phyloP scores from a whole-genome alignment of 148 eudicot species.

The Rhododendron henanense region DNA sequence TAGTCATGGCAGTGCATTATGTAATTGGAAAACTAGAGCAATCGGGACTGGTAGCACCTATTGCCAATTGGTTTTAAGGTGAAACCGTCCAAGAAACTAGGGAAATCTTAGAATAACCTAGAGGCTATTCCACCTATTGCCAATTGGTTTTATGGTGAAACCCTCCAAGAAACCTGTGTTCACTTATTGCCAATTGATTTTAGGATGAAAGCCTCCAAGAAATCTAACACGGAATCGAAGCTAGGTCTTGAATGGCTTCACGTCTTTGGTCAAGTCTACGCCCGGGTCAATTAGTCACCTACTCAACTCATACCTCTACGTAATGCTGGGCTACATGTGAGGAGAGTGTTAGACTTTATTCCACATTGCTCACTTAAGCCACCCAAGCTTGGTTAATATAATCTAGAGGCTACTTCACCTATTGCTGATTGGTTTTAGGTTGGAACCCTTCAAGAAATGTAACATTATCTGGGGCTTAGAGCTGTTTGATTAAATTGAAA shows the following conservation, averaged over 20 bases:
- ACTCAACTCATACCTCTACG: neutral
- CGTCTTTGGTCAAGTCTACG: neutral
- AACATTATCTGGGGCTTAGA: neutral
- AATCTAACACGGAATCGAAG: neutral
- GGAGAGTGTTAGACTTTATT: neutral
- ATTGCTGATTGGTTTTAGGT: neutral
- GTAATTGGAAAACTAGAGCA: constrained; percentile 4
- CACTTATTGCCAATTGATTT: neutral
- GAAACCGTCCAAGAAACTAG: neutral
- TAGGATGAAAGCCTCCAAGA: neutral
- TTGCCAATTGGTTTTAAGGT: neutral
- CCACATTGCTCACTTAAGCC: neutral
- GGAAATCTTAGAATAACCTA: neutral
- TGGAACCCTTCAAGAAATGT: neutral
- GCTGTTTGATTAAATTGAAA: neutral
- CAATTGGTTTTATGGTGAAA: neutral
- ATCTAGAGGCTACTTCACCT: neutral
- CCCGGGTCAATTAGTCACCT: neutral
- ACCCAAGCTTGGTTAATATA: neutral
- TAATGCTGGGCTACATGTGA: neutral
- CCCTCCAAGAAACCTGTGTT: neutral
- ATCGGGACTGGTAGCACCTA: neutral
- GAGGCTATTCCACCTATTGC: no score
- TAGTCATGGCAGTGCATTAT: neutral
- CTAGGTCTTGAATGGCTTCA: neutral